phyloP scores from a whole-genome alignment of 1,284 basidiomycete species.

The Schizophyllum commune region DNA sequence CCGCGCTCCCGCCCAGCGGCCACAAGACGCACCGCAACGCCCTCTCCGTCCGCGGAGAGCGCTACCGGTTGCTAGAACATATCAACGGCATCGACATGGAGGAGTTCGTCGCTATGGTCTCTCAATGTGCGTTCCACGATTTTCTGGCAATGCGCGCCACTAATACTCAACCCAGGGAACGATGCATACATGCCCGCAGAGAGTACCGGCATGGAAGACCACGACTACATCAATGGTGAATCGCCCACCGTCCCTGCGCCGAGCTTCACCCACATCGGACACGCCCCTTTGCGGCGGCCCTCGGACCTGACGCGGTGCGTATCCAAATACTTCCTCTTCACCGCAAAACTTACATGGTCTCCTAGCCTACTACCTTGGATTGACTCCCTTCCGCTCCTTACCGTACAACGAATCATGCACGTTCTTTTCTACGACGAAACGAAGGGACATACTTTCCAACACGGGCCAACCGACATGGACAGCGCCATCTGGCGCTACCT shows the following conservation, averaged over 20 bases:
- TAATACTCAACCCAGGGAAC: constrained; percentile 23
- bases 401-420: constrained; percentile 45
- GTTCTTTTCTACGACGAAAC: constrained; percentile 33
- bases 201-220: constrained; percentile 27
- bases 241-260: constrained; percentile 36
- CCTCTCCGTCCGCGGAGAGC: constrained; percentile 37
- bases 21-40: constrained; percentile 37
- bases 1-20: constrained; percentile 28
- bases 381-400: constrained; percentile 45
- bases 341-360: neutral
- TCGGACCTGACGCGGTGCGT: constrained; percentile 33
- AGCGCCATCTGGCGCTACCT: constrained; percentile 36
- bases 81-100: constrained; percentile 22
- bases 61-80: constrained; percentile 40
- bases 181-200: constrained; percentile 27
- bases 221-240: constrained; percentile 32
- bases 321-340: constrained; percentile 4
- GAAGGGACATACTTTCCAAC: constrained; percentile 1
- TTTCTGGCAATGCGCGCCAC: neutral
- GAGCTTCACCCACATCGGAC: constrained; percentile 23
- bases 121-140: constrained; percentile 26
- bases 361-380: constrained; percentile 32
- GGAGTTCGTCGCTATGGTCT: constrained; percentile 17
- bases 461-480: constrained; percentile 29
- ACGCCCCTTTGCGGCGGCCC: constrained; percentile 23